These are phyloP conservation scores for Wakefieldia striispora DNA, from an alignment of 768 basidiomycete species.

Conservation along the genomic window DNA sequence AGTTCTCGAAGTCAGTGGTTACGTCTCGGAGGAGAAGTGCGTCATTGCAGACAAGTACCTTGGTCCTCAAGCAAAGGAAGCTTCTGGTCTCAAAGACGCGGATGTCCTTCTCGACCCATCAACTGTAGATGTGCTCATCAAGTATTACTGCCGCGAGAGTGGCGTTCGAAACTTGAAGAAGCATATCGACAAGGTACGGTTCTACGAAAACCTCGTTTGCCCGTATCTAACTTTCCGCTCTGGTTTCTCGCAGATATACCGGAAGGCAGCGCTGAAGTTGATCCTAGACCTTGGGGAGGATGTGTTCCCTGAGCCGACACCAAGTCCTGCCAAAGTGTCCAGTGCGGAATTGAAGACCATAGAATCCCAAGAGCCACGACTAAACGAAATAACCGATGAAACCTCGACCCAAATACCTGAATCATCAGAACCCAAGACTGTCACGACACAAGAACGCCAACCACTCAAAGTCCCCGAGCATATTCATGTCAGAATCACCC, in stretches of 20 bases:
- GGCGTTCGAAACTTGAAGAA: slow-evolving; percentile 98
- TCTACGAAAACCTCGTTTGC: not conserved
- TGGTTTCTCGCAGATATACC: slow-evolving; percentile 67
- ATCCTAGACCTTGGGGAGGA: slow-evolving; percentile 90
- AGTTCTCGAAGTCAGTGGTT: slow-evolving; percentile 91
- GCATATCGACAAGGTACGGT: slow-evolving; percentile 88
- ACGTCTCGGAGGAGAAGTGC: slow-evolving; percentile 90
- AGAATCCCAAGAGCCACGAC: slow-evolving; percentile 50
- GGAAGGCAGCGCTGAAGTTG: slow-evolving; percentile 91
- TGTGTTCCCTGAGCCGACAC: slow-evolving; percentile 67
- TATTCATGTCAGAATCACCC: slow-evolving; percentile 78
- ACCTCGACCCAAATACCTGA: slow-evolving; percentile 11
- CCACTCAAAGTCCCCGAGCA: slow-evolving; percentile 78
- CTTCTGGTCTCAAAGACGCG: slow-evolving; percentile 80
- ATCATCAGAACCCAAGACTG: slow-evolving; percentile 42
- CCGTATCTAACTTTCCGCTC: not conserved
- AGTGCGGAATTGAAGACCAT: slow-evolving; percentile 36
- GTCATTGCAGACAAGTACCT: slow-evolving; percentile 87
- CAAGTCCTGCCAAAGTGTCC: slow-evolving; percentile 17
- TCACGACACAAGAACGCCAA: slow-evolving; percentile 77
- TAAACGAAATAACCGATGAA: slow-evolving; percentile 17
- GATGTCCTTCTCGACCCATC: slow-evolving; percentile 76
- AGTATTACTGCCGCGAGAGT: slow-evolving; percentile 96
- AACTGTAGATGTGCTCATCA: slow-evolving; percentile 86
- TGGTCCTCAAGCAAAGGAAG: slow-evolving; percentile 89